Evolutionary conservation across 495 filamentous ascomycete genomes (phyloP).

Genomic region (Penicillium coprophilum): DNA sequence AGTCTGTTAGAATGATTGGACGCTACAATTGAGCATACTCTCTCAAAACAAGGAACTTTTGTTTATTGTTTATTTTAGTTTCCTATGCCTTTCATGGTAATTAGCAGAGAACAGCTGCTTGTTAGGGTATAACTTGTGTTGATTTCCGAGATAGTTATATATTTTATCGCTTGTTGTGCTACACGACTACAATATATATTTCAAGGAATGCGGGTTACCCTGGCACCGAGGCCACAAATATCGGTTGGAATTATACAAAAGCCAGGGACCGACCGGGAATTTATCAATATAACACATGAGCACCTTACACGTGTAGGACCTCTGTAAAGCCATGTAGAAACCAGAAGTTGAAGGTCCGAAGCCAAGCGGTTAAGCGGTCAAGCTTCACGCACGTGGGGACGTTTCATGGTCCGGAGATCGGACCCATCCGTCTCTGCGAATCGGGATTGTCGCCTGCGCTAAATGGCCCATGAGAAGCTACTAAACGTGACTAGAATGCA

Average conservation of each 20-base stretch:
- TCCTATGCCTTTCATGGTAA: not conserved
- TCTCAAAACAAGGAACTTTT: not conserved
- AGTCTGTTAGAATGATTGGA: not conserved
- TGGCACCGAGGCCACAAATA: not conserved
- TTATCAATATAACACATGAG: not conserved
- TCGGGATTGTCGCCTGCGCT: conserved; percentile 11
- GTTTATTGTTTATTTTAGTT: too few species aligned
- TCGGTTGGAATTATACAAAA: not conserved
- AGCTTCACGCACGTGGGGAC: conserved; percentile 38
- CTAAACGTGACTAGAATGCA: conserved; percentile 11
- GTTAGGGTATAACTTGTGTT: too few species aligned
- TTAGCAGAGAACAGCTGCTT: not conserved
- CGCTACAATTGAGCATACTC: not conserved
- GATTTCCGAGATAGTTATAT: not conserved
- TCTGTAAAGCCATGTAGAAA: not conserved
- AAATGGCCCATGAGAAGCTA: conserved; percentile 17
- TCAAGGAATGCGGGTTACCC: not conserved
- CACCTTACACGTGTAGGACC: not conserved
- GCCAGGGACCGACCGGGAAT: not conserved
- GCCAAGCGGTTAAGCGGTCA: conserved; percentile 34
- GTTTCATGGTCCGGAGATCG: conserved; percentile 26
- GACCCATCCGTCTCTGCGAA: conserved; percentile 15
- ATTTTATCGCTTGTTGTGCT: not conserved
- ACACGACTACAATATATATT: not conserved
- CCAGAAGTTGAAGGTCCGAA: conserved; percentile 2